Conservation (phyloP, 192 early-diverging fungal species). For the Rhizoclosmatium globosum region DNA sequence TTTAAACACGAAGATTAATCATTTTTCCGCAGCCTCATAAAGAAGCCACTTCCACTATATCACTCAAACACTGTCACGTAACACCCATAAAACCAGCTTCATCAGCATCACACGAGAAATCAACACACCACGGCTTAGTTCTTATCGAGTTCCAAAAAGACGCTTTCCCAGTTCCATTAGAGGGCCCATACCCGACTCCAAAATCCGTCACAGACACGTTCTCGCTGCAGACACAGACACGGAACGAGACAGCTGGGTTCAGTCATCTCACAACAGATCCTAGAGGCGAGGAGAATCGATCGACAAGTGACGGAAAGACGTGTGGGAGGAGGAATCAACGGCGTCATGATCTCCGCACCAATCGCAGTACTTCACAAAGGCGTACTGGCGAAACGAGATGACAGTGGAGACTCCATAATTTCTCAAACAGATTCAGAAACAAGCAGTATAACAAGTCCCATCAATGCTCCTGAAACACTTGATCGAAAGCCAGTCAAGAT, state of each 20-base stretch:
- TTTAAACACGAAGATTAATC: background rate
- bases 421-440: too few relatives aligned
- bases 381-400: too few relatives aligned
- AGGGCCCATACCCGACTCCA: constrained; percentile 50
- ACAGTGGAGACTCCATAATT: too few relatives aligned
- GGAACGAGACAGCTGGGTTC: constrained; percentile 94
- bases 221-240: constrained; percentile 88
- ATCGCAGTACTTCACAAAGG: too few relatives aligned
- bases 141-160: constrained; percentile 78
- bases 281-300: constrained; percentile 32
- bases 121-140: constrained; percentile 81
- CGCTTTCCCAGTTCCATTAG: constrained; percentile 32
- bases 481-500: too few relatives aligned
- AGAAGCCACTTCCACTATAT: constrained; percentile 74
- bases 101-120: constrained; percentile 53
- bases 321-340: background rate
- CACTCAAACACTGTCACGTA: constrained; percentile 78
- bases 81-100: constrained; percentile 39
- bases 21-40: constrained; percentile 70
- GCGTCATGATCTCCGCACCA: too few relatives aligned
- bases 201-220: constrained; percentile 74
- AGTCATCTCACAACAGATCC: constrained; percentile 67
- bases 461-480: too few relatives aligned
- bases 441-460: too few relatives aligned
- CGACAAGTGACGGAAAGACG: background rate